Conservation (phyloP, 495 filamentous ascomycete species). For the Penicillium roqueforti region DNA sequence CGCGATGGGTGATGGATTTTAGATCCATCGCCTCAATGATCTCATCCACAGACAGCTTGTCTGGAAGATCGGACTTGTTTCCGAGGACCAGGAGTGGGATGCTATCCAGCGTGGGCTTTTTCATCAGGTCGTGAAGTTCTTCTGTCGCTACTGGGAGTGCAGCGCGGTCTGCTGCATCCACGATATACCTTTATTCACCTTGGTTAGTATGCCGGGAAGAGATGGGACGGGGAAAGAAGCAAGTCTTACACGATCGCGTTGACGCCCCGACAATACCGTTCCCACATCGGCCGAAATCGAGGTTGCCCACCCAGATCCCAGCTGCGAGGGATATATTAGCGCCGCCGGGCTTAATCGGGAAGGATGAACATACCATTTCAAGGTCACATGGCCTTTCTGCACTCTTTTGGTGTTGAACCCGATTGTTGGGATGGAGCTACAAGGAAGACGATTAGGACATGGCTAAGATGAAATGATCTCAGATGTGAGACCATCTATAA, state of each 20-base stretch:
- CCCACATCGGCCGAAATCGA: slow-evolving; percentile 98
- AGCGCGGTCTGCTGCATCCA: slow-evolving; percentile 79
- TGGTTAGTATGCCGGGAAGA: slow-evolving; percentile 12
- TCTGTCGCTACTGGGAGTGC: slow-evolving; percentile 85
- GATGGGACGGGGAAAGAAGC: not conserved
- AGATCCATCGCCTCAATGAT: slow-evolving; percentile 90
- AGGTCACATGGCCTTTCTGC: slow-evolving; percentile 95
- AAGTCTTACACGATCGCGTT: slow-evolving; percentile 84
- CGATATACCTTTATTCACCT: slow-evolving; percentile 66
- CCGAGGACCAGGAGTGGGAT: slow-evolving; percentile 96
- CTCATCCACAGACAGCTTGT: slow-evolving; percentile 88
- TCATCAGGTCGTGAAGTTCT: slow-evolving; percentile 84
- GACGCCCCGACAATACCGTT: slow-evolving; percentile 94
- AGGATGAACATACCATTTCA: slow-evolving; percentile 74
- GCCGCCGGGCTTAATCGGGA: not conserved
- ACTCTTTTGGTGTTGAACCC: slow-evolving; percentile 99
- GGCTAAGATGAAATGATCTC: slow-evolving; percentile 1
- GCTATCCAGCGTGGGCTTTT: slow-evolving; percentile 76
- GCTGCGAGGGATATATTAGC: slow-evolving; percentile 39
- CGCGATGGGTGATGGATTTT: slow-evolving; percentile 81
- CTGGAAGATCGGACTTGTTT: slow-evolving; percentile 91
- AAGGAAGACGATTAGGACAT: slow-evolving; percentile 37
- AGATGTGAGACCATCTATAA: slow-evolving; percentile 24
- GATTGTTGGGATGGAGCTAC: slow-evolving; percentile 94
- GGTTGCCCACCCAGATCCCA: slow-evolving; percentile 98